These are phyloP conservation scores for Vigna reflexopilosa DNA, from an alignment of 306 rosid genomes.

Conservation along the genomic window DNA sequence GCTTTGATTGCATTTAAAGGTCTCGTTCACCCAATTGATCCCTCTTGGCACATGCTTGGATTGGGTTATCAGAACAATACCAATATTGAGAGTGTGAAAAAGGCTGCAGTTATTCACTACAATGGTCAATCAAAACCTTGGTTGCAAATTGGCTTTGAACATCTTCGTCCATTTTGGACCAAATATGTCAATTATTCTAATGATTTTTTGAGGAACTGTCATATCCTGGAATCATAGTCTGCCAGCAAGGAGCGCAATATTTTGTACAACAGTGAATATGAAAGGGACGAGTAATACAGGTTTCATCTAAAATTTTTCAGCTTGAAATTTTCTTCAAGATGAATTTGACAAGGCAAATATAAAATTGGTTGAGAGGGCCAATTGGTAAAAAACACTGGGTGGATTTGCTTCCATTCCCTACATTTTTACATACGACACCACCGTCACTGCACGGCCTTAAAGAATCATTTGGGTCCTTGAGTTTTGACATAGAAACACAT, in stretches of 20 bases:
- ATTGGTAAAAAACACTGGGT: conserved; percentile 46
- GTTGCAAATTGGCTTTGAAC: conserved; percentile 97
- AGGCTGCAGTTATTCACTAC: conserved; percentile 98
- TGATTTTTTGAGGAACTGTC: conserved; percentile 91
- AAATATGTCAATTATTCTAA: conserved; percentile 92
- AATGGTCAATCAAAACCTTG: conserved; percentile 99
- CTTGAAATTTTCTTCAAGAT: conserved; percentile 55
- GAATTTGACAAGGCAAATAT: conserved; percentile 57
- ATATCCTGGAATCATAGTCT: conserved; percentile 83
- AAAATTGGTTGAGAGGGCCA: conserved; percentile 55
- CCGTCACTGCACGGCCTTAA: conserved; percentile 55
- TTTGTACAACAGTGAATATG: conserved; percentile 49
- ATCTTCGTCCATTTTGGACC: conserved; percentile 98
- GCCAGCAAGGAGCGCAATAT: conserved; percentile 42
- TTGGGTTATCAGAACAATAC: conserved; percentile 96
- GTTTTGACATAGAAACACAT: conserved; percentile 73
- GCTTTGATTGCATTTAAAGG: conserved; percentile 92
- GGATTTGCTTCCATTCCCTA: conserved; percentile 56
- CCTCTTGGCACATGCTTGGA: conserved; percentile 98
- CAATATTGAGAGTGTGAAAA: conserved; percentile 65
- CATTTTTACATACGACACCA: conserved; percentile 55
- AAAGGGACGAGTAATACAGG: conserved; percentile 48
- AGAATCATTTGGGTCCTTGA: conserved; percentile 66
- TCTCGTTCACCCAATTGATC: conserved; percentile 90
- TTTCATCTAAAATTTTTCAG: conserved; percentile 61